phyloP scores from a whole-genome alignment of 2,329 filamentous ascomycete genomes.

The Alternaria sp. region DNA sequence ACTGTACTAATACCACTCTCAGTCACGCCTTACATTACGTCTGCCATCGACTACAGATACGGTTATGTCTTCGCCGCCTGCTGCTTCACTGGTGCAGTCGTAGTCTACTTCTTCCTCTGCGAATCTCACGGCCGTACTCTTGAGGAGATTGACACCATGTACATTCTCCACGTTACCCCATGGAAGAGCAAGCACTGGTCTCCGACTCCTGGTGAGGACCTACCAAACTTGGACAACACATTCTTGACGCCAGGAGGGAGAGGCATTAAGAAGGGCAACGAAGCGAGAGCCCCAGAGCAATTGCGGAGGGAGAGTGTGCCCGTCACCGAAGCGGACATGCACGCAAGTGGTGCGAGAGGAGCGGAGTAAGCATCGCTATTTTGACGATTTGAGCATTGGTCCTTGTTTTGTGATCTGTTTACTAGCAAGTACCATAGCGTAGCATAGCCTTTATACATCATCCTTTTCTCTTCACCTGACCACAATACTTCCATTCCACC shows the following conservation, averaged over 20 bases:
- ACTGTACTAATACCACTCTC: background rate
- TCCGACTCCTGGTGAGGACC: conserved; percentile 41
- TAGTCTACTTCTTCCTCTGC: conserved; percentile 80
- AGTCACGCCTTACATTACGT: conserved; percentile 77
- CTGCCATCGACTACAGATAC: conserved; percentile 73
- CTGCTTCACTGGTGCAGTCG: conserved; percentile 66
- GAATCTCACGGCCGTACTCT: conserved; percentile 75
- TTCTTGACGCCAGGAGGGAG: conserved; percentile 45
- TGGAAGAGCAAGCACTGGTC: conserved; percentile 66
- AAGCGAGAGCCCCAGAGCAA: conserved; percentile 36
- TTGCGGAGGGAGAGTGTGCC: conserved; percentile 29
- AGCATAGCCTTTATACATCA: background rate
- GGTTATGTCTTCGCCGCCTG: conserved; percentile 79
- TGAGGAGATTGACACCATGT: conserved; percentile 79
- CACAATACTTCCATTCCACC: background rate
- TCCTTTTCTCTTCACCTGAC: background rate
- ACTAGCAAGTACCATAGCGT: background rate
- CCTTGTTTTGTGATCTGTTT: background rate
- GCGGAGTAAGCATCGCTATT: background rate
- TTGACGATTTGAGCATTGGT: background rate
- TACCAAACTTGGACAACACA: conserved; percentile 42
- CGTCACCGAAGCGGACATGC: conserved; percentile 21
- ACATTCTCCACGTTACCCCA: conserved; percentile 68
- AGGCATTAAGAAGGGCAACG: conserved; percentile 43
- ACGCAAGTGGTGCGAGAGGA: conserved; percentile 17